phyloP scores from a whole-genome alignment of 2,329 filamentous ascomycete genomes.

The Paecilomyces niveus region DNA sequence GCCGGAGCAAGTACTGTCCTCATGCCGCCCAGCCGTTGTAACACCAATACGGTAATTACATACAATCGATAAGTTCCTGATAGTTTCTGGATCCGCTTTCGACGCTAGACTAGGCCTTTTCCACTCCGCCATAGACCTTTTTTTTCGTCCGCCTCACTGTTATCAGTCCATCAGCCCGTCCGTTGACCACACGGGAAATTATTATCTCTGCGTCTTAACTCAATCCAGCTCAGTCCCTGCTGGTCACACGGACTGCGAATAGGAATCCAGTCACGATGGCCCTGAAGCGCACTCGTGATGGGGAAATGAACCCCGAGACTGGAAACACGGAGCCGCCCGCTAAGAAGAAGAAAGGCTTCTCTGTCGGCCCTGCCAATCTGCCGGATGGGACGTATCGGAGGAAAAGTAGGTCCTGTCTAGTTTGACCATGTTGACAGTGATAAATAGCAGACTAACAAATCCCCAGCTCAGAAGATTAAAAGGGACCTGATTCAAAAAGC shows the following conservation, averaged over 20 bases:
- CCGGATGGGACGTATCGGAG: slow-evolving; percentile 83
- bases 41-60: too few relatives aligned
- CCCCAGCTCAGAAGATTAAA: slow-evolving; percentile 77
- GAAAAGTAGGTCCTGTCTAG: slow-evolving; percentile 50
- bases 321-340: slow-evolving; percentile 40
- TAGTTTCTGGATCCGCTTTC: neutral
- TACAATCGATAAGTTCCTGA: neutral
- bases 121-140: neutral
- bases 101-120: neutral
- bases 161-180: too few relatives aligned
- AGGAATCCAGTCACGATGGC: slow-evolving; percentile 42
- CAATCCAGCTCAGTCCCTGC: too few relatives aligned
- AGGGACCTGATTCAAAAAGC: slow-evolving; percentile 81
- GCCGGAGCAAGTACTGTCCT: too few relatives aligned
- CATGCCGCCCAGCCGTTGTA: too few relatives aligned
- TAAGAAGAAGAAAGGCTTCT: slow-evolving; percentile 66
- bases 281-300: slow-evolving; percentile 51
- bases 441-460: neutral
- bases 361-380: slow-evolving; percentile 79
- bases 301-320: slow-evolving; percentile 30
- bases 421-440: too few relatives aligned
- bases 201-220: too few relatives aligned
- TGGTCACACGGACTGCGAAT: neutral
- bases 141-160: neutral
- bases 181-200: too few relatives aligned